phyloP scores from a whole-genome alignment of 495 filamentous ascomycete species.

The Acidiella bohemica region DNA sequence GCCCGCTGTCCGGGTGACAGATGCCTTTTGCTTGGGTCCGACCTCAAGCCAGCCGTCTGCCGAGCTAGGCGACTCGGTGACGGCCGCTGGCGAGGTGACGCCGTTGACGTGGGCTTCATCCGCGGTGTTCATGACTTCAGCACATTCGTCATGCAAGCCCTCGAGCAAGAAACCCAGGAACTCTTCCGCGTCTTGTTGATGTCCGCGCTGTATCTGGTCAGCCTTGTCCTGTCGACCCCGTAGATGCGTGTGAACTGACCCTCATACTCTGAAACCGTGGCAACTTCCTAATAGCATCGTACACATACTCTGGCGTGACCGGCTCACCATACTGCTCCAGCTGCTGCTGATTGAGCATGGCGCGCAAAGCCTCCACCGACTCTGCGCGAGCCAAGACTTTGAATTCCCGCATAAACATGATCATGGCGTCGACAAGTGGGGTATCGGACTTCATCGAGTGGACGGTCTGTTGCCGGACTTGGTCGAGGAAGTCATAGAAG shows the following conservation, averaged over 20 bases:
- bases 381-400: slow-evolving; percentile 64
- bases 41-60: slow-evolving; percentile 78
- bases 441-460: slow-evolving; percentile 93
- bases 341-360: slow-evolving; percentile 64
- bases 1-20: slow-evolving; percentile 79
- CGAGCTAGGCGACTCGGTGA: slow-evolving; percentile 18
- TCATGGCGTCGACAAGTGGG: slow-evolving; percentile 87
- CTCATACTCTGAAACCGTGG: slow-evolving; percentile 86
- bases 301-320: slow-evolving; percentile 90
- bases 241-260: too few relatives aligned
- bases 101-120: slow-evolving; percentile 25
- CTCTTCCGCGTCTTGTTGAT: slow-evolving; percentile 96
- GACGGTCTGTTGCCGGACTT: slow-evolving; percentile 64
- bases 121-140: slow-evolving; percentile 43
- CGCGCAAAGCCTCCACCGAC: slow-evolving; percentile 57
- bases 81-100: slow-evolving; percentile 29
- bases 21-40: slow-evolving; percentile 75
- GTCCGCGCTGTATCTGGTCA: slow-evolving; percentile 82
- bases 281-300: slow-evolving; percentile 74
- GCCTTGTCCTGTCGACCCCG: too few relatives aligned
- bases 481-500: slow-evolving; percentile 87
- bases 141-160: slow-evolving; percentile 85
- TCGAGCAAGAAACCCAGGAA: slow-evolving; percentile 91
- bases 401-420: slow-evolving; percentile 94
- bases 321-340: slow-evolving; percentile 82